These are phyloP conservation scores for Pichia sp. DNA, from an alignment of 1,139 yeast genomes.

Conservation along the genomic window DNA sequence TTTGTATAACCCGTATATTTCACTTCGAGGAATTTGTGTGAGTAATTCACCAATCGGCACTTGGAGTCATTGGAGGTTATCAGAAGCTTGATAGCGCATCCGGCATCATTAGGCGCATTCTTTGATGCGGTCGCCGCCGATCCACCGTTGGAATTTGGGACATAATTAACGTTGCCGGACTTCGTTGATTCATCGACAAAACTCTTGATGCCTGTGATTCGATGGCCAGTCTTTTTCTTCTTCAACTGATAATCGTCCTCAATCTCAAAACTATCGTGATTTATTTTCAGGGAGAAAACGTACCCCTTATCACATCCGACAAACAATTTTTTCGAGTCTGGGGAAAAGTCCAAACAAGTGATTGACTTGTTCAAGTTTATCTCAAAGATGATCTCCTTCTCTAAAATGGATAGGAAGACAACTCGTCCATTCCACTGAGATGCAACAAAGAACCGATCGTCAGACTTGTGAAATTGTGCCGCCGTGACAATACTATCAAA, in stretches of 20 bases:
- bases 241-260: conserved; percentile 47
- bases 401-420: conserved; percentile 82
- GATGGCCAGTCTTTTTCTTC: conserved; percentile 37
- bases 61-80: conserved; percentile 79
- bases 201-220: conserved; percentile 40
- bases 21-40: conserved; percentile 51
- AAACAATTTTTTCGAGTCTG: conserved; percentile 57
- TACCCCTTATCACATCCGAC: conserved; percentile 83
- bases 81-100: conserved; percentile 30
- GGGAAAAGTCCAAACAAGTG: conserved; percentile 66
- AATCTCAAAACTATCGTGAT: conserved; percentile 42
- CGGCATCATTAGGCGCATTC: too few relatives aligned
- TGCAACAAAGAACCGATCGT: conserved; percentile 80
- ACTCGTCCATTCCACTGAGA: conserved; percentile 76
- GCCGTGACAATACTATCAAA: conserved; percentile 82
- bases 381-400: conserved; percentile 48
- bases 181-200: neutral
- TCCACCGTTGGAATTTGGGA: neutral
- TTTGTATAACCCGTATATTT: conserved; percentile 71
- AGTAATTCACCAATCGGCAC: conserved; percentile 55
- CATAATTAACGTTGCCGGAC: neutral
- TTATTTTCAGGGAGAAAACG: conserved; percentile 55
- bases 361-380: conserved; percentile 38
- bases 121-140: neutral
- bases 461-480: conserved; percentile 76